Percentiles rank a stretch among this genome's conserved stretches.
Conservation (phyloP, 2,329 filamentous ascomycete genomes). For the Trichophyton benhamiae region DNA sequence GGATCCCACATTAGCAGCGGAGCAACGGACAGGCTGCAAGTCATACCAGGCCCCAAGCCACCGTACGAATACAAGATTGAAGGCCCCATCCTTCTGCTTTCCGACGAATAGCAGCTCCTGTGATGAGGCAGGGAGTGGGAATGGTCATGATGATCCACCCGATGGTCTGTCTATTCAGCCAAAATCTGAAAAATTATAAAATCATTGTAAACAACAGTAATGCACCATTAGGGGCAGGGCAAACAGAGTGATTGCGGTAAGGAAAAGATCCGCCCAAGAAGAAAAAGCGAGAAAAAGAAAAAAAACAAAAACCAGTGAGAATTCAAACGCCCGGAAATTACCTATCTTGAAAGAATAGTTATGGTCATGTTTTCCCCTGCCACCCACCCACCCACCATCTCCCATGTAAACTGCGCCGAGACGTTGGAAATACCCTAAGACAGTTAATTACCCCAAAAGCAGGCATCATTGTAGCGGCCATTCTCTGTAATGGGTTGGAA, state of each 20-base stretch:
- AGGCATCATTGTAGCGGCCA: slow-evolving; percentile 9
- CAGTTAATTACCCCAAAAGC: slow-evolving; percentile 12
- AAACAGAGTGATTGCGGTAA: neutral
- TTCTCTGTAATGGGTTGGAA: slow-evolving; percentile 10
- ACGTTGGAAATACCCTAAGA: neutral
- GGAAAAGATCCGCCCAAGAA: neutral
- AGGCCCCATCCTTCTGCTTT: neutral
- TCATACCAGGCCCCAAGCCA: neutral
- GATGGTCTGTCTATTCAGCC: neutral
- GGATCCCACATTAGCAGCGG: neutral
- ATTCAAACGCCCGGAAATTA: slow-evolving; percentile 2
- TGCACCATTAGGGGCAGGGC: neutral
- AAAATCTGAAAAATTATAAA: neutral
- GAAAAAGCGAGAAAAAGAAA: neutral
- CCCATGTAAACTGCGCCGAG: neutral
- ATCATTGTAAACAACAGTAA: neutral
- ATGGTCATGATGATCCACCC: neutral
- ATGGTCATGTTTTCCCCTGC: neutral
- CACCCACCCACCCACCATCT: neutral
- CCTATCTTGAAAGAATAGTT: neutral
- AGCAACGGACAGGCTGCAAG: neutral
- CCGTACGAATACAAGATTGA: neutral
- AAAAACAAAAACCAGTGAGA: neutral
- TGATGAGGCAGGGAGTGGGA: neutral
- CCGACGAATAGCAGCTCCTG: neutral